These are phyloP conservation scores for Trichaptum fuscoviolaceum DNA, from an alignment of 768 basidiomycete species.

Conservation along the genomic window DNA sequence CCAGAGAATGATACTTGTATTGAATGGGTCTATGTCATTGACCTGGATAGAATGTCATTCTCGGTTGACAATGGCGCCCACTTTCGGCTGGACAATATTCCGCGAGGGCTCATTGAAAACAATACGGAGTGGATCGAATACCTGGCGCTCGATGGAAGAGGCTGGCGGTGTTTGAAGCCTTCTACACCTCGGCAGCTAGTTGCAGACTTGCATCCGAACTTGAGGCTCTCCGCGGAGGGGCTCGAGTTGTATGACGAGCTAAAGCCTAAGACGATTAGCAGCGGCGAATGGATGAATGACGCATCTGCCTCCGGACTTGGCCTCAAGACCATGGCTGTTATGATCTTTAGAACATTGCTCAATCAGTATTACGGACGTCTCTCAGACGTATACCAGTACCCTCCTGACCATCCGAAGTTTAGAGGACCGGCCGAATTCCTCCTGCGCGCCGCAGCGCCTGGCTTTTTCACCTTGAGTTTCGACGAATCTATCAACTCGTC, in stretches of 20 bases:
- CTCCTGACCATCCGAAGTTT: background rate
- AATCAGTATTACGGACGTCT: background rate
- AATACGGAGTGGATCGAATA: background rate
- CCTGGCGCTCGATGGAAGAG: background rate
- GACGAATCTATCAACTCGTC: background rate
- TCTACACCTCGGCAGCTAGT: background rate
- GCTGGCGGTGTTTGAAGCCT: background rate
- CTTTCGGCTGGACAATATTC: slow-evolving; percentile 6
- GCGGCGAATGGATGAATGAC: background rate
- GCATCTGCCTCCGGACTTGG: background rate
- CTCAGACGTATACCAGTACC: background rate
- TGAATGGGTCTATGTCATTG: slow-evolving; percentile 19
- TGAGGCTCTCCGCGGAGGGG: background rate
- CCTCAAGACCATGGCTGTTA: background rate
- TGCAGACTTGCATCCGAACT: background rate
- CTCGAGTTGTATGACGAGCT: background rate
- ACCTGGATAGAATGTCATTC: slow-evolving; percentile 25
- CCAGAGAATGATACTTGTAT: background rate
- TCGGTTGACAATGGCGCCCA: slow-evolving; percentile 13
- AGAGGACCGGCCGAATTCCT: background rate
- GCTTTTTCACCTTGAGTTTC: background rate
- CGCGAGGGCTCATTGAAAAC: background rate
- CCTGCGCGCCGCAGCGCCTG: background rate
- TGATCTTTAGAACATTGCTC: background rate
- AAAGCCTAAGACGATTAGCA: background rate